phyloP scores from a whole-genome alignment of 208 protist species.

The Trichomonas tenax region DNA sequence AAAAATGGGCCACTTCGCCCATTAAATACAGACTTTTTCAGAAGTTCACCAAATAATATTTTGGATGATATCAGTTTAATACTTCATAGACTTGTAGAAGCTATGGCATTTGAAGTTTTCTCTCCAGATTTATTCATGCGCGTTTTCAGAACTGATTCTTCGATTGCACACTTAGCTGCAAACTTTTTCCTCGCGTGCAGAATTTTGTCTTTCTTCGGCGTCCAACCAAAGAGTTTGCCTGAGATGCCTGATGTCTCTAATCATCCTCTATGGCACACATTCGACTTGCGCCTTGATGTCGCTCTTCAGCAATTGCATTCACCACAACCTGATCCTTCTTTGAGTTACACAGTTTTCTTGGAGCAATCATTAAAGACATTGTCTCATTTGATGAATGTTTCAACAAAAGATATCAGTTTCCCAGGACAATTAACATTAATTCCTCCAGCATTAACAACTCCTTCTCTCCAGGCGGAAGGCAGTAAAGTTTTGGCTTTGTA shows the following conservation, averaged over 20 bases:
- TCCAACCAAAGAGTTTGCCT: not conserved
- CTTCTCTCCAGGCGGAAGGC: not conserved
- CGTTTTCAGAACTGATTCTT: not conserved
- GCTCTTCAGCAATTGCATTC: not conserved
- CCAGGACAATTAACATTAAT: not conserved
- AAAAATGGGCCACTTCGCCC: constrained; percentile 4
- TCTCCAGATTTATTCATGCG: not conserved
- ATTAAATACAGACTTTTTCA: not conserved
- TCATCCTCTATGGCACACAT: not conserved
- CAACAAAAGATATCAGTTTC: not conserved
- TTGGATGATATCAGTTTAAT: not conserved
- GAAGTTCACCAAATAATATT: not conserved
- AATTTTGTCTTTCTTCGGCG: not conserved
- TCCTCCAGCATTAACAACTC: not conserved
- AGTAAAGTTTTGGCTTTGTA: not conserved
- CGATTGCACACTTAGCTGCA: not conserved
- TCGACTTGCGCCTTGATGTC: not conserved
- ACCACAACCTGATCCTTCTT: not conserved
- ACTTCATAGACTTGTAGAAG: not conserved
- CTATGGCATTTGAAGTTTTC: not conserved
- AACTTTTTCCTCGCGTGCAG: not conserved
- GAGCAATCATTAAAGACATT: not conserved
- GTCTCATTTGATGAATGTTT: not conserved
- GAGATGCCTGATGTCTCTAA: not conserved
- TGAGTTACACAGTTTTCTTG: not conserved